Base-by-base conservation (phyloP, 306 rosid species). In the Citrullus mucosospermus region DNA sequence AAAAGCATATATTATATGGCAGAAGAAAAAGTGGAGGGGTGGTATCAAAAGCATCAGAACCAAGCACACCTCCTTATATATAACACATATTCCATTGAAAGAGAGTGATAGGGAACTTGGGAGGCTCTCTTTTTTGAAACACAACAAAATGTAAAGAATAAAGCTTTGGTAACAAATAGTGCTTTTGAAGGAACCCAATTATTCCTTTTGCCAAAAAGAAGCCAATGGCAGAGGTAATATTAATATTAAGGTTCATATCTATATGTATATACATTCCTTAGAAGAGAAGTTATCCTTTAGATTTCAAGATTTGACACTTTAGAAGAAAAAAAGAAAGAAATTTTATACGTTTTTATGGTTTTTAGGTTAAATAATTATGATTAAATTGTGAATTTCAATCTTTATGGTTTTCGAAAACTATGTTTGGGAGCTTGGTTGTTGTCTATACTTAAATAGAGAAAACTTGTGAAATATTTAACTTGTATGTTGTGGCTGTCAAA, bases 121-220 rank as follows among this genome's bases (percentile, higher is more conserved):
- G 17, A 46, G 25, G 11, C 6, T 48, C 20, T 46, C 77, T 72
- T 72, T 68, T 72, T 28, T 72, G 77, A 50, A 51, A 72, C 56
- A 50, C 77, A 25, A 72, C 77, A 72, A 72, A 72, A 72, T 72
- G 20, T 7, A 28, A 66, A 70, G 77, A 72, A 72, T 72, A 72
- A 71, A 71, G 76, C 13, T 13, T 71, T 48, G 76, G 59, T 2
- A 6, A 71, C 28, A 44, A 44, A 22, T 50, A 46, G 57, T 70
- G 76, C 76, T 70, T 70, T 70, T 70, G 57, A 46, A 46, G 58
- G 58, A 70, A 70, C 76, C 76, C 58, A 70, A 6, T 70, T 70
- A 44, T 44, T 70, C 57, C 76, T 25, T 46, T 70, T 30, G 41
- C 76, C 34, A 46, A 70, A 16, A 69, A 44, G 57, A 28, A 70